Base-by-base conservation (phyloP, 129 eudicot species). In the Artemisia annua region DNA sequence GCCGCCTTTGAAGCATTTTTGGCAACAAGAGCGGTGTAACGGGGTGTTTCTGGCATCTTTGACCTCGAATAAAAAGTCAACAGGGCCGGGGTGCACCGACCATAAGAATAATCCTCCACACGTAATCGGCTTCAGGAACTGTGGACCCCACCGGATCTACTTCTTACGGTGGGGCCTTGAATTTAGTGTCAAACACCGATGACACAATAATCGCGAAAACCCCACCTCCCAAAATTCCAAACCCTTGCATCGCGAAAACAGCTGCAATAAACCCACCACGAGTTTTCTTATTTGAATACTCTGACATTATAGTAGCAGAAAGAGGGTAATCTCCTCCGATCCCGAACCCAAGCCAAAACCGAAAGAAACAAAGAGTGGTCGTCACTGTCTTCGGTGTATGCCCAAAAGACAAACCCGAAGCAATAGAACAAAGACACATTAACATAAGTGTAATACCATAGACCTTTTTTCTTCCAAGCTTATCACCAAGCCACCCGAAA, bases 261-360 rank as follows among this genome's bases (percentile, higher is more conserved):
- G 83, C 82, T 1, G 86, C 79, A 13, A 82, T 78, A 4, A 82
- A 82, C 3, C 59, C 83, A 3, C 86, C 86, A 14, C 80, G 76
- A 1, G 83, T 77, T 60, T 78, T 82, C 66, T 82, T 78, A 71
- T 82, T 82, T 1, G 86, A 79, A 65, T 82, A 82, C 32, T 82
- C 83, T 0, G 86, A 78, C 82, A 77, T 82, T 50, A 85, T 85
- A n/a, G 90, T 85, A 15, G 87, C 90, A 5, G 87, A 85, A 3
- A 85, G 84, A 35, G 90, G 90, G 74, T 85, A 85, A 71, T 85
- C 90, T 0, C 90, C 90, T 1, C 90, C 90, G 18, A 85, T 86
- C 46, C 90, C 90, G 5, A 86, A 69, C 73, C 90, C 87, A 15
- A 86, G 85, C 90, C 90, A 86, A 51, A 86, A 86, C 53, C 90